A percentile compares a stretch with the other conserved stretches of the same genome.
phyloP scores from a whole-genome alignment of 768 basidiomycete species.

The Termitomyces sp. region DNA sequence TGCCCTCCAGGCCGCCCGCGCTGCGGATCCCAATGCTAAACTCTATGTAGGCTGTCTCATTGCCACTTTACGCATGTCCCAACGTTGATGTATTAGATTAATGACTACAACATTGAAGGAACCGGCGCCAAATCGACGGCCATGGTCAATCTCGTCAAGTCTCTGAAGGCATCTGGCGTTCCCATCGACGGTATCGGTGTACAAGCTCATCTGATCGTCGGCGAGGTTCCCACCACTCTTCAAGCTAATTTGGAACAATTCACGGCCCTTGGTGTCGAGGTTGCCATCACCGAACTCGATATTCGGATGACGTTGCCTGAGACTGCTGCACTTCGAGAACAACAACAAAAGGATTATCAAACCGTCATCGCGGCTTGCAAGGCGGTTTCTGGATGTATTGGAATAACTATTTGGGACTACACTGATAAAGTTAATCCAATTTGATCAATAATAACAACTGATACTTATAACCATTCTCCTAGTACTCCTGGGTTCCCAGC shows the following conservation, averaged over 20 bases:
- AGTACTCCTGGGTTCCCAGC: slow-evolving; percentile 39
- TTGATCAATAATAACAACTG: background rate
- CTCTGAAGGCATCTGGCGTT: slow-evolving; percentile 38
- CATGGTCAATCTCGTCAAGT: slow-evolving; percentile 46
- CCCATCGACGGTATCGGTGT: slow-evolving; percentile 62
- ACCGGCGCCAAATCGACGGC: slow-evolving; percentile 50
- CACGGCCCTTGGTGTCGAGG: slow-evolving; percentile 57
- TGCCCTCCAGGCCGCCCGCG: slow-evolving; percentile 48
- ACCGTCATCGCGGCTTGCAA: slow-evolving; percentile 50
- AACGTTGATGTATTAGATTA: slow-evolving; percentile 19
- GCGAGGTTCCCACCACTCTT: slow-evolving; percentile 44
- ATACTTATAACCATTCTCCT: background rate
- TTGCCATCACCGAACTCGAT: slow-evolving; percentile 66
- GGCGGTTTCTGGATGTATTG: slow-evolving; percentile 34
- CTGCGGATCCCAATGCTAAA: slow-evolving; percentile 50
- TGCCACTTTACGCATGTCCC: background rate
- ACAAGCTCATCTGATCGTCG: slow-evolving; percentile 57
- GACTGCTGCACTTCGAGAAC: slow-evolving; percentile 40
- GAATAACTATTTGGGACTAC: slow-evolving; percentile 42
- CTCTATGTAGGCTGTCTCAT: slow-evolving; percentile 37
- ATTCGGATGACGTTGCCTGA: slow-evolving; percentile 55
- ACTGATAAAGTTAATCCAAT: slow-evolving; percentile 30
- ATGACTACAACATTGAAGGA: slow-evolving; percentile 38
- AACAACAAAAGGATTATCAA: slow-evolving; percentile 56
- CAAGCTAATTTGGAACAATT: slow-evolving; percentile 46